phyloP scores from a whole-genome alignment of 768 basidiomycete genomes.

The Leucocoprinus sp. region DNA sequence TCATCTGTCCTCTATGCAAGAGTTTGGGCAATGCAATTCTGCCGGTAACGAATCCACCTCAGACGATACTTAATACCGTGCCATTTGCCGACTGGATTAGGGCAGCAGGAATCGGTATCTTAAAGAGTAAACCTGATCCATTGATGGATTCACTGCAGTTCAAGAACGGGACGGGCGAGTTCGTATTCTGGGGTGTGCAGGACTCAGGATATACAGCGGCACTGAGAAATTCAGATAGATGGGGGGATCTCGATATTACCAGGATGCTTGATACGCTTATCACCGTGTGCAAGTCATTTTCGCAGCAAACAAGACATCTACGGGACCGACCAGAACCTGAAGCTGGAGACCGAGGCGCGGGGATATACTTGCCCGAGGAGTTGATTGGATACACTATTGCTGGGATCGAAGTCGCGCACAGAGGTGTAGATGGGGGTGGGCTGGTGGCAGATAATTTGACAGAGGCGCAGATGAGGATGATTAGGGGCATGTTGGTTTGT shows the following conservation, averaged over 20 bases:
- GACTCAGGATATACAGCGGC: slow-evolving; percentile 60
- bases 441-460: slow-evolving; percentile 69
- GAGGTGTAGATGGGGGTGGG: slow-evolving; percentile 45
- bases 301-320: slow-evolving; percentile 78
- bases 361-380: slow-evolving; percentile 89
- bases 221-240: slow-evolving; percentile 41
- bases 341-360: slow-evolving; percentile 64
- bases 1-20: slow-evolving; percentile 95
- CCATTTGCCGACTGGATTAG: slow-evolving; percentile 88
- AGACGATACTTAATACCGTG: slow-evolving; percentile 42
- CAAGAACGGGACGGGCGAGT: slow-evolving; percentile 77
- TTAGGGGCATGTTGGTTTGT: slow-evolving; percentile 68
- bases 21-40: slow-evolving; percentile 91
- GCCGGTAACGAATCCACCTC: slow-evolving; percentile 55
- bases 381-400: slow-evolving; percentile 84
- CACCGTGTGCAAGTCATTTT: slow-evolving; percentile 67
- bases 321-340: slow-evolving; percentile 73
- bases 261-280: slow-evolving; percentile 88
- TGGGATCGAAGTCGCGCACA: slow-evolving; percentile 69
- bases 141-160: slow-evolving; percentile 66
- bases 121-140: slow-evolving; percentile 75
- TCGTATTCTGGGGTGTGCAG: slow-evolving; percentile 83
- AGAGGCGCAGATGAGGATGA: slow-evolving; percentile 68
- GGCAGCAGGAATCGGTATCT: slow-evolving; percentile 78
- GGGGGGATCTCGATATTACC: slow-evolving; percentile 47